Base-by-base conservation (phyloP, 1,284 basidiomycete genomes). In the Tilletiaria anomala region DNA sequence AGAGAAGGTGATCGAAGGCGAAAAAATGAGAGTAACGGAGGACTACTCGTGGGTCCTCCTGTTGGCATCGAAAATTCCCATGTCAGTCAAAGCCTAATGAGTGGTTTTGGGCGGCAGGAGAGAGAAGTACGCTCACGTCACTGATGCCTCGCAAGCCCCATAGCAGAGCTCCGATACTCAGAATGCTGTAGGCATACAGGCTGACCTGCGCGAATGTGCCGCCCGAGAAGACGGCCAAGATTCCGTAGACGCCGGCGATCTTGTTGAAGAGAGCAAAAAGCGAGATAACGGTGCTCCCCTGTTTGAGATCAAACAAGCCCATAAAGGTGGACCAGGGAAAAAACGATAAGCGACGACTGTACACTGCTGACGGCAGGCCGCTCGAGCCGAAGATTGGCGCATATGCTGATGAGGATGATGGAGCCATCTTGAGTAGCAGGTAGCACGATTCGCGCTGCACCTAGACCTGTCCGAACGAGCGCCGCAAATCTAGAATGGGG, bases 181-280 rank as follows among this genome's bases (percentile, higher is more conserved):
- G 69, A 40, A 83, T 79, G 10, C 86, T 93, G 72, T 99, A 99
- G 29, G 88, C 73, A 69, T 97, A 97, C 23, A 68, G 48, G 4
- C 53, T 56, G 45, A 94, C 74, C 70, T 99, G 91, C 1, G 83
- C 78, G 54, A 88, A 80, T 6, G 84, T 81, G 17, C 86, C 87
- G 29, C 84, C 85, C 2, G 79, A 82, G 53, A 91, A 73, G 50
- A 91, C 75, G 12, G 88, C 87, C 39, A 97, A 80, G 51, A 99
- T 77, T 40, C 91, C 91, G 67, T 94, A 99, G 14, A 96, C 77
- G 43, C 91, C 91, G 12, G 91, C 91, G 40, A 89, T 89, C 71
- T 99, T 99, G 76, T 99, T 96, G 56, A 99, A 76, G 40, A 93
- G 73, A 1, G 60, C 61, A 34, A 66, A 66, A 1, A 66, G 48